Conservation (phyloP, 2,329 filamentous ascomycete species). For the Chrysoporthe austroafricana region DNA sequence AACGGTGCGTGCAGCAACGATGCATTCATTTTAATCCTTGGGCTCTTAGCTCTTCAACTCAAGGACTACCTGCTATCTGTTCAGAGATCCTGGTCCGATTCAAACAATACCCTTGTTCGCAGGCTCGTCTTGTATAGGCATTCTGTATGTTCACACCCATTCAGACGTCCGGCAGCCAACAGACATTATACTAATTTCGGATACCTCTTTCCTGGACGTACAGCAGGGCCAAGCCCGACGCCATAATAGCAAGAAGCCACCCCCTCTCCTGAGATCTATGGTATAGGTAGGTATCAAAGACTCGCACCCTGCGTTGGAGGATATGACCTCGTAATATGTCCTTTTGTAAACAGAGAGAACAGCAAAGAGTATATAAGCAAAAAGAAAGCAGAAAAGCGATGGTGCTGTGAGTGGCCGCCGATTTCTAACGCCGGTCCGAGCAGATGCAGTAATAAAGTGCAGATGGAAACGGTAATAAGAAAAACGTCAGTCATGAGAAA, state of each 20-base stretch:
- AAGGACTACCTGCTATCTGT: neutral
- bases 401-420: slow-evolving; percentile 12
- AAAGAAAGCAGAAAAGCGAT: slow-evolving; percentile 4
- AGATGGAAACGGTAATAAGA: slow-evolving; percentile 16
- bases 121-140: neutral
- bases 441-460: slow-evolving; percentile 19
- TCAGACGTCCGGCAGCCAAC: neutral
- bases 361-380: neutral
- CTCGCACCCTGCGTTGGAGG: neutral
- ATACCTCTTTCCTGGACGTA: neutral
- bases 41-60: neutral
- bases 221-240: slow-evolving; percentile 1
- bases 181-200: neutral
- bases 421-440: slow-evolving; percentile 21
- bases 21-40: neutral
- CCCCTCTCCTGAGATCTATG: slow-evolving; percentile 18
- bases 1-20: neutral
- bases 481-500: slow-evolving; percentile 29
- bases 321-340: slow-evolving; percentile 13
- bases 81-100: neutral
- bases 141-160: neutral
- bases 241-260: slow-evolving; percentile 12
- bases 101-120: neutral
- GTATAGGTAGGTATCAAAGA: slow-evolving; percentile 13
- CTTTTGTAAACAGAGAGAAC: slow-evolving; percentile 12